Percentiles rank a stretch among this genome's conserved stretches.
These are phyloP conservation scores for Centella asiatica DNA, from an alignment of 129 eudicot genomes.

Conservation along the genomic window DNA sequence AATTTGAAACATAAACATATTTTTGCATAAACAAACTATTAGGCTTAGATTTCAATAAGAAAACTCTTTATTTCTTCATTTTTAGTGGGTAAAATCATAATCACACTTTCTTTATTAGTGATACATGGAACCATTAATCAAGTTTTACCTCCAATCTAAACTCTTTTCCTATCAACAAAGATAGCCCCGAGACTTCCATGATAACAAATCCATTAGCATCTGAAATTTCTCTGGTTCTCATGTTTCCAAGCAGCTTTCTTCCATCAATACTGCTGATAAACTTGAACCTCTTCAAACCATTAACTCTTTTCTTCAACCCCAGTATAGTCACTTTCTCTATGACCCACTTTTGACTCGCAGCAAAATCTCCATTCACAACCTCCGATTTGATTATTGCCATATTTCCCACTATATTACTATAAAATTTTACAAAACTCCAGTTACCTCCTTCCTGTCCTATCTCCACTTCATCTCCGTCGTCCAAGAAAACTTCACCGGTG, in stretches of 20 bases:
- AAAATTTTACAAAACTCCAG: conserved; percentile 43
- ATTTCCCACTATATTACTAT: conserved; percentile 15
- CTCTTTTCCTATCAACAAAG: conserved; percentile 41
- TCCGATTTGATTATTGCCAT: conserved; percentile 27
- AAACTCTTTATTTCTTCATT: too few species aligned
- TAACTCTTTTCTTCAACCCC: conserved; percentile 36
- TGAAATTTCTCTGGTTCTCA: conserved; percentile 4
- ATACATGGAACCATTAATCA: too few species aligned
- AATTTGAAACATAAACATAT: too few species aligned
- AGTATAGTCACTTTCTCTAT: conserved; percentile 49
- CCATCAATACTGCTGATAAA: background rate
- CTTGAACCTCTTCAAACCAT: conserved; percentile 3
- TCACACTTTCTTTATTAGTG: background rate
- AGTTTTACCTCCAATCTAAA: conserved; percentile 20
- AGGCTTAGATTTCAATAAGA: too few species aligned
- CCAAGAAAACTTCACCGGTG: conserved; percentile 76
- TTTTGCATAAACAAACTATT: too few species aligned
- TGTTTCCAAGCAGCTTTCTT: background rate
- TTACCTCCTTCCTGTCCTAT: conserved; percentile 40
- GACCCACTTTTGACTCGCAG: conserved; percentile 37
- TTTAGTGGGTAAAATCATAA: background rate
- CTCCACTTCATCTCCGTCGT: conserved; percentile 58
- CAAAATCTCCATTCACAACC: conserved; percentile 54
- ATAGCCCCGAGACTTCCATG: conserved; percentile 29
- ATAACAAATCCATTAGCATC: conserved; percentile 28